Base-by-base conservation (phyloP, 1,284 basidiomycete species). In the Gomphus bonarii region DNA sequence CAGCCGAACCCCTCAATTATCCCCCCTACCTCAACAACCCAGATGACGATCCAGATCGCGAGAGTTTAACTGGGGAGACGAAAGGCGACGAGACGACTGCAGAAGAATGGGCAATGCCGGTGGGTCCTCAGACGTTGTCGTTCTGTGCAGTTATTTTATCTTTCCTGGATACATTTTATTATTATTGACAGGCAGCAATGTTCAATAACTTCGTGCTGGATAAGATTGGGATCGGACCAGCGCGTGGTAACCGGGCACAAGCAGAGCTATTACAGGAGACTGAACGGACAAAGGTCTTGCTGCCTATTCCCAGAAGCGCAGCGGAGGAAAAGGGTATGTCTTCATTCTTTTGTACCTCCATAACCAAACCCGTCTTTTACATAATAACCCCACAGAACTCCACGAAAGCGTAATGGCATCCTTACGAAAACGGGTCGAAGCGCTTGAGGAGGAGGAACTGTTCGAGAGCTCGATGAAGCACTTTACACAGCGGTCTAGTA, bases 391-490 rank as follows among this genome's bases (percentile, higher is more conserved):
- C 10, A 16, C 25, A 59, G 58, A 44, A 31, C 40, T 55, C 16
- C 47, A 54, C 33, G 54, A 56, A 22, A 31, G 38, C 18, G 58
- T 51, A 22, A 59, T 59, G 58, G 42, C 58, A 16, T 55, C 40
- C 11, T 31, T 59, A 3, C 54, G 58, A 9, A 49, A 56, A 50
- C 46, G 31, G 14, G 58, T 59, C 46, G 54, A 47, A 8, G 54
- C 54, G 35, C 58, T 59, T 14, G 58, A 59, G 31, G 58, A 59
- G 18, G 58, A 59, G 20, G 58, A 59, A 25, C 33, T 55, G 9
- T 59, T 59, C 43, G 58, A 59, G 22, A 57, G 56, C 42, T 50
- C 56, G 10, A 57, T 57, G 56, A 28, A 30, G 22, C 31, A 42
- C 10, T 57, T 51, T 35, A 57, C 56, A 28, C 56, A 57, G 30